Evolutionary conservation across 2,329 filamentous ascomycete genomes (phyloP).

Genomic region (Botrytis paeoniae): DNA sequence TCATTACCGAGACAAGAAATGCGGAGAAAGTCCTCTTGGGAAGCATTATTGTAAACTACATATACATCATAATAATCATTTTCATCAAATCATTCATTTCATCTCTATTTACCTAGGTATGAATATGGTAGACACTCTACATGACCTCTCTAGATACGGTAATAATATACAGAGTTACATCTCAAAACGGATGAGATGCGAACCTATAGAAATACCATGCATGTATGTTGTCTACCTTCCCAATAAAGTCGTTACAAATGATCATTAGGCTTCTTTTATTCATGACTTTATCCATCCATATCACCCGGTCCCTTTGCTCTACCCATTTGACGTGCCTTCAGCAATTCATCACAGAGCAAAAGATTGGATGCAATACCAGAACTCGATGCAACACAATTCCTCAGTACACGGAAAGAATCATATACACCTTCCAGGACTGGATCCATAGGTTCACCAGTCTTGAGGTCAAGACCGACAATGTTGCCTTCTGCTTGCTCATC

Average conservation of each 20-base stretch:
- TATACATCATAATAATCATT: background rate
- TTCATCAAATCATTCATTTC: conserved; percentile 12
- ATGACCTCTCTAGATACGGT: conserved; percentile 2
- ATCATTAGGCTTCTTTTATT: conserved; percentile 16
- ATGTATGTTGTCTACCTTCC: background rate
- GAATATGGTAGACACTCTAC: conserved; percentile 1
- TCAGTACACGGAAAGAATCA: conserved; percentile 91
- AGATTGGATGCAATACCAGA: conserved; percentile 94
- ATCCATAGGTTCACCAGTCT: conserved; percentile 91
- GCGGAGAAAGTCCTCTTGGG: background rate
- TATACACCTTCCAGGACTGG: conserved; percentile 89
- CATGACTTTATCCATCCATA: conserved; percentile 50
- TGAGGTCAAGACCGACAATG: conserved; percentile 79
- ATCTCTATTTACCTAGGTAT: background rate
- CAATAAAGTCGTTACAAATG: conserved; percentile 15
- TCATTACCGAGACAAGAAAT: background rate
- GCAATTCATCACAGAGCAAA: conserved; percentile 90
- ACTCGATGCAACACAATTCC: conserved; percentile 91
- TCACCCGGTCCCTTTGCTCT: conserved; percentile 60
- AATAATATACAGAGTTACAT: conserved; percentile 6
- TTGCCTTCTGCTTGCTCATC: conserved; percentile 84
- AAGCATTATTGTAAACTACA: background rate
- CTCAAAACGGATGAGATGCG: background rate
- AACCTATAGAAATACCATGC: conserved; percentile 1
- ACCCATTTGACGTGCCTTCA: conserved; percentile 97